Percentiles rank a stretch among this genome's conserved stretches.
phyloP scores from a whole-genome alignment of 192 early-diverging fungal species.

The Entophlyctis helioformis region DNA sequence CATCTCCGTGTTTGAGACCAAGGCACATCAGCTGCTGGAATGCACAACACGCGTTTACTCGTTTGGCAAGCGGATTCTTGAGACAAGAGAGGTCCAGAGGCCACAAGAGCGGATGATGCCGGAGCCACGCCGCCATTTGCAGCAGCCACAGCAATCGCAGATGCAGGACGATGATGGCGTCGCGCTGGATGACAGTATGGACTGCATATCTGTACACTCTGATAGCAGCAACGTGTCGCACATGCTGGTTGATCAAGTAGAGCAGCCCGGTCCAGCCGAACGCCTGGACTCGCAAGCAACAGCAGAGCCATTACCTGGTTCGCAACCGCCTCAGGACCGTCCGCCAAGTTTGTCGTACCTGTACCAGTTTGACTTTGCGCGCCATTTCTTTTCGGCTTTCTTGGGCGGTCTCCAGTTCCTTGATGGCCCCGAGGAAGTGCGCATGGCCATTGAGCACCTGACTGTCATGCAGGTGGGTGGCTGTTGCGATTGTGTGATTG shows the following conservation, averaged over 20 bases:
- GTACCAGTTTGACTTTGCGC: conserved; percentile 15
- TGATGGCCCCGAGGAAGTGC: conserved; percentile 3
- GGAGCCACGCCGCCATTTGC: not conserved
- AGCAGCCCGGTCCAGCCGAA: not conserved
- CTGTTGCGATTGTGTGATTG: no score
- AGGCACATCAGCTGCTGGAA: conserved; percentile 2
- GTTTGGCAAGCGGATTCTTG: conserved; percentile 12
- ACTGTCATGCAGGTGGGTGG: conserved; percentile 13
- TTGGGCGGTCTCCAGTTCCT: conserved; percentile 9
- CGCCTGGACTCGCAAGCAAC: not conserved
- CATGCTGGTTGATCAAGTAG: not conserved
- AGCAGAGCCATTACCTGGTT: not conserved
- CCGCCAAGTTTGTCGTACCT: not conserved
- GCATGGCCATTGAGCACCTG: conserved; percentile 10
- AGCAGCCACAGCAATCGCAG: not conserved
- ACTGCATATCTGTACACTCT: not conserved
- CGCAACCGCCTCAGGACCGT: not conserved
- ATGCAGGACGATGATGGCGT: not conserved
- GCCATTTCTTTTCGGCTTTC: conserved; percentile 10
- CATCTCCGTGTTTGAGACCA: conserved; percentile 7
- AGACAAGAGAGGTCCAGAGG: conserved; percentile 10
- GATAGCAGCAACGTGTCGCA: not conserved
- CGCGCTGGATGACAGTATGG: not conserved
- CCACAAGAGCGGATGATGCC: not conserved
- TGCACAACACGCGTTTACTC: conserved; percentile 15